These are phyloP conservation scores for Phytopythium oedochilum DNA, from an alignment of 352 stramenopile genomes.

Conservation along the genomic window DNA sequence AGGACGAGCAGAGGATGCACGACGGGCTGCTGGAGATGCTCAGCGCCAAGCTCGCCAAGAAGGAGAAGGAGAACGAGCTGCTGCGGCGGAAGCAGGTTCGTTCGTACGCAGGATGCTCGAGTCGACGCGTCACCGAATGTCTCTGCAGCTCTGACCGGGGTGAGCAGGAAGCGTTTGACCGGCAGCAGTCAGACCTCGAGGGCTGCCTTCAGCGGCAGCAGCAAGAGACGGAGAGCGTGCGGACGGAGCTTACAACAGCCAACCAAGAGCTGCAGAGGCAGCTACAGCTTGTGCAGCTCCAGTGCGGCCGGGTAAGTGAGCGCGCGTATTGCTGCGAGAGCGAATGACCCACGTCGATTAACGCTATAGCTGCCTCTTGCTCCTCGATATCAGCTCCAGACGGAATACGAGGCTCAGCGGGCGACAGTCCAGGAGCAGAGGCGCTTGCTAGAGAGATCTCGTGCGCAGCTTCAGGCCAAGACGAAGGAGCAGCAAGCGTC, in stretches of 20 bases:
- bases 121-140: no score
- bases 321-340: not conserved
- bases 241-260: constrained; percentile 13
- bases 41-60: constrained; percentile 49
- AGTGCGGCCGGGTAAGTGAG: constrained; percentile 26
- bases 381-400: constrained; percentile 12
- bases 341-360: not conserved
- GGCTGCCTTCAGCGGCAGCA: constrained; percentile 25
- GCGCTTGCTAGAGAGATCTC: constrained; percentile 36
- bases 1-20: constrained; percentile 50
- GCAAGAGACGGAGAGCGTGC: constrained; percentile 9
- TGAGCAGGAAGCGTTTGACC: constrained; percentile 11
- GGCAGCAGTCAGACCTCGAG: constrained; percentile 16
- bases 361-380: not conserved
- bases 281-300: constrained; percentile 31
- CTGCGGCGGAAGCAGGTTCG: constrained; percentile 28
- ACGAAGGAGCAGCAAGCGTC: constrained; percentile 13
- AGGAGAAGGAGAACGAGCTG: constrained; percentile 55
- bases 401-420: constrained; percentile 29
- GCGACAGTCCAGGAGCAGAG: constrained; percentile 25
- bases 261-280: constrained; percentile 39
- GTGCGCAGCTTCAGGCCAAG: constrained; percentile 16
- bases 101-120: not conserved
- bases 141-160: not conserved
- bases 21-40: constrained; percentile 65